These are phyloP conservation scores for Deinandra increscens DNA, from an alignment of 129 eudicot genomes.

Conservation along the genomic window DNA sequence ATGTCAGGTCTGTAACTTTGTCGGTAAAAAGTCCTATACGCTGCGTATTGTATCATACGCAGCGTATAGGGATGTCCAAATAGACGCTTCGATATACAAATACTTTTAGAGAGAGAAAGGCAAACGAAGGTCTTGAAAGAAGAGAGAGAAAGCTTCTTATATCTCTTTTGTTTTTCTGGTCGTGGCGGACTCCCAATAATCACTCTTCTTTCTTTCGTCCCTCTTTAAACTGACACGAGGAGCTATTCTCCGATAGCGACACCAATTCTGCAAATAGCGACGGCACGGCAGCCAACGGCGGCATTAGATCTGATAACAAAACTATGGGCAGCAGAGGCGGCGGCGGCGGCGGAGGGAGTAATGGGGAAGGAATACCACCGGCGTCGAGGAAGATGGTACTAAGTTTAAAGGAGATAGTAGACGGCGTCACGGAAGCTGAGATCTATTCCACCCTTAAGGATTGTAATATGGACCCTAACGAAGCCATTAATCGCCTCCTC, in stretches of 20 bases:
- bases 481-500: conserved; percentile 73
- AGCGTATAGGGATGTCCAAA: no score
- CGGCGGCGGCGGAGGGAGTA: conserved; percentile 38
- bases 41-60: no score
- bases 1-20: no score
- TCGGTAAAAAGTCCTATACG: no score
- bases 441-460: conserved; percentile 83
- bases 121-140: conserved; percentile 21
- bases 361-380: conserved; percentile 50
- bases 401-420: conserved; percentile 75
- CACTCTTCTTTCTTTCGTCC: conserved; percentile 13
- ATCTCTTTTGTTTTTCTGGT: conserved; percentile 14
- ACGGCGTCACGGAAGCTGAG: conserved; percentile 64
- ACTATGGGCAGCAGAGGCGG: conserved; percentile 49
- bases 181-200: conserved; percentile 24
- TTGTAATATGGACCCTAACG: conserved; percentile 93
- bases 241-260: background rate
- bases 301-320: conserved; percentile 31
- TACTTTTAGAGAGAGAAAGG: conserved; percentile 4
- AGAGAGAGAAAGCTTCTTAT: conserved; percentile 34
- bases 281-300: background rate
- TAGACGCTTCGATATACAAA: no score
- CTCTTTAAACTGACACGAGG: conserved; percentile 25
- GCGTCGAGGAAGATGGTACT: conserved; percentile 63
- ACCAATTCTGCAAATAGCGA: background rate